These are phyloP conservation scores for Globisporangium sylvaticum DNA, from an alignment of 352 stramenopile species.

Conservation along the genomic window DNA sequence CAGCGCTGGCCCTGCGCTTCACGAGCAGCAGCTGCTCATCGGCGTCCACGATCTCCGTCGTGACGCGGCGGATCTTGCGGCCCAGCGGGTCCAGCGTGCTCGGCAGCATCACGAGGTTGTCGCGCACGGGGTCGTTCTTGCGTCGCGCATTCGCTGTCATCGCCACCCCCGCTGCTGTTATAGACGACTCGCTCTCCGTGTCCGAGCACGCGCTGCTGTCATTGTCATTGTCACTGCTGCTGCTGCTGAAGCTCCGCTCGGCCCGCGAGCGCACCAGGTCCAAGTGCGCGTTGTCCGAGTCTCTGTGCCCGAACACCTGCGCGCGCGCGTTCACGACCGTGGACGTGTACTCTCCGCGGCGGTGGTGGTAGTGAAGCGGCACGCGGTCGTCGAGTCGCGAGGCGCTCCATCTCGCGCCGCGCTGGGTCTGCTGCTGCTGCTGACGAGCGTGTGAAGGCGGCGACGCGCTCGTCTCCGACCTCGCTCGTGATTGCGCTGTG, in stretches of 20 bases:
- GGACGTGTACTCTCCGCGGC: constrained; percentile 8
- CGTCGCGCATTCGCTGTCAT: not conserved
- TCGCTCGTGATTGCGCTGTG: not conserved
- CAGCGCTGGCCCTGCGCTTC: constrained; percentile 37
- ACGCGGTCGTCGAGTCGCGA: constrained; percentile 1
- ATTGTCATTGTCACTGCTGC: constrained; percentile 2
- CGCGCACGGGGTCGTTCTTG: constrained; percentile 13
- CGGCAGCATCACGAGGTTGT: constrained; percentile 50
- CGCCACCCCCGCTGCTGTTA: not conserved
- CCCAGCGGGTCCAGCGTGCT: constrained; percentile 49
- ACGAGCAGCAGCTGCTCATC: constrained; percentile 58
- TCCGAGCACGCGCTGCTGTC: constrained; percentile 29
- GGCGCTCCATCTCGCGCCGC: not conserved
- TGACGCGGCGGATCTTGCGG: constrained; percentile 47
- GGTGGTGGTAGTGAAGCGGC: constrained; percentile 2
- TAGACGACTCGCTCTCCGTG: constrained; percentile 24
- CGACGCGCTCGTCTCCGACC: not conserved
- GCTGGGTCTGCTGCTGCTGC: not conserved
- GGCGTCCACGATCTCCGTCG: constrained; percentile 40
- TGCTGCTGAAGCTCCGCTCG: constrained; percentile 10
- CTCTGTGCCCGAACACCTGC: constrained; percentile 11
- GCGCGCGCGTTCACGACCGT: constrained; percentile 12
- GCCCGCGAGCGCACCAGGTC: constrained; percentile 1
- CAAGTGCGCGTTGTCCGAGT: not conserved
- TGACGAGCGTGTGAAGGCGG: not conserved